Evolutionary conservation across 1,284 basidiomycete species (phyloP), one percentile per base, ranked within the genome.

Genomic region (Sutorius eximius): DNA sequence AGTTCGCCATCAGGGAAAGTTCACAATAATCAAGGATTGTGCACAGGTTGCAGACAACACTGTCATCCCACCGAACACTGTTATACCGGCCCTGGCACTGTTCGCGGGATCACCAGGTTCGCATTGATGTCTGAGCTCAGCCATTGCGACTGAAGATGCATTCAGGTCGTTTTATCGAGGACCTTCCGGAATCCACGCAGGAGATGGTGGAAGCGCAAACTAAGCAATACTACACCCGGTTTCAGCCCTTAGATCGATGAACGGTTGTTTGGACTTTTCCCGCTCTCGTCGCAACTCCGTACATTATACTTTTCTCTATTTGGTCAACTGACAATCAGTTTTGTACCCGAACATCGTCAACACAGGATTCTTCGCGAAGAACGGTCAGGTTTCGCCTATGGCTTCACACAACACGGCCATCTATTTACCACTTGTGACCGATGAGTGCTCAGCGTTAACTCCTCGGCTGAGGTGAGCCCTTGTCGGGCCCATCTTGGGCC

Each of bases 21-120:
- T 98, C 63, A 87, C 89, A 0, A 94, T 98, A 59, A 95, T 99
- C 73, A 98, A 98, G 70, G 96, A 99, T 69, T 94, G 94, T 63
- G 93, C 91, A 4, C 87, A 86, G 57, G 88, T 92, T 57, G 89
- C 85, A 56, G 94, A 96, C 70, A 88, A 90, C 59, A 91, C 93
- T 0, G 86, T 99, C 18, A 77, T 99, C 5, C 91, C 95, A 3
- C 90, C 95, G 13, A 94, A 94, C 56, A 95, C 95, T 0, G 92
- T 98, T 47, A 85, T 99, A 12, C 94, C 95, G 1, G 91, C 91
- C 4, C 76, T 97, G 60, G 85, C 93, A 0, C 76, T 91, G 6
- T 98, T 95, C 74, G 76, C 83, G 13, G 97, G 97, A 11, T 93
- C 92, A 51, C 96, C 97, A 65, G 94, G 94, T 90, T 58, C 22